These are phyloP conservation scores for Oidium heveae DNA, from an alignment of 2,329 filamentous ascomycete genomes.

Conservation along the genomic window DNA sequence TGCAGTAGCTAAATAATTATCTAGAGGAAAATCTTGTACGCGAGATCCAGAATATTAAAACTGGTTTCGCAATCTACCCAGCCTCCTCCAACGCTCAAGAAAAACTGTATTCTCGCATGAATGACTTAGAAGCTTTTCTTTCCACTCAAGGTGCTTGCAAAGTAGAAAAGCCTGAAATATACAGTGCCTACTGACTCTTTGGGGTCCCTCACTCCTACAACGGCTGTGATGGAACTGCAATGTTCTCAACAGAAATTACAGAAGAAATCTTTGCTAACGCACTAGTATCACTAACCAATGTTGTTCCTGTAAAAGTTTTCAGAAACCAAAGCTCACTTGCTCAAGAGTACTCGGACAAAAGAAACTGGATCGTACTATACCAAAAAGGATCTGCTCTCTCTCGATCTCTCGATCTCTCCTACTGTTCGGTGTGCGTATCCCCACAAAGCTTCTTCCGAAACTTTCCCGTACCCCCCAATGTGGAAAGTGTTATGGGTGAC, in stretches of 20 bases:
- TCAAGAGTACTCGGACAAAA: background rate
- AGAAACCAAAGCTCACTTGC: background rate
- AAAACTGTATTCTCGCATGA: too few relatives aligned
- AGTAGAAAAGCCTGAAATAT: too few relatives aligned
- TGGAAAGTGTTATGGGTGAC: background rate
- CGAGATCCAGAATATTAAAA: too few relatives aligned
- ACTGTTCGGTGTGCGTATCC: background rate
- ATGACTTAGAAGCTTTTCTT: background rate
- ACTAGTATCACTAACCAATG: too few relatives aligned
- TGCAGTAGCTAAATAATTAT: too few relatives aligned
- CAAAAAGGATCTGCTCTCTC: background rate
- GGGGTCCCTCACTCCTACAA: background rate
- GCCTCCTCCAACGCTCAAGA: background rate
- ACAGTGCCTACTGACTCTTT: background rate
- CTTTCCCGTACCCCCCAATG: background rate
- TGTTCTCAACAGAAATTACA: background rate
- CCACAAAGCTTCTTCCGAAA: background rate
- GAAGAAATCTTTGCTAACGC: too few relatives aligned
- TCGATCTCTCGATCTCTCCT: background rate
- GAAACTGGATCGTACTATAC: background rate
- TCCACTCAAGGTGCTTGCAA: background rate
- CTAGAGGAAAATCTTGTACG: too few relatives aligned
- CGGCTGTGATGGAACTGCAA: background rate
- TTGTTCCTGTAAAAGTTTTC: background rate
- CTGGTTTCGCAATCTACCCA: background rate